Evolutionary conservation across 2,329 filamentous ascomycete species (phyloP), one percentile per base, ranked within the genome.

Genomic region (Ophiobolus disseminans): DNA sequence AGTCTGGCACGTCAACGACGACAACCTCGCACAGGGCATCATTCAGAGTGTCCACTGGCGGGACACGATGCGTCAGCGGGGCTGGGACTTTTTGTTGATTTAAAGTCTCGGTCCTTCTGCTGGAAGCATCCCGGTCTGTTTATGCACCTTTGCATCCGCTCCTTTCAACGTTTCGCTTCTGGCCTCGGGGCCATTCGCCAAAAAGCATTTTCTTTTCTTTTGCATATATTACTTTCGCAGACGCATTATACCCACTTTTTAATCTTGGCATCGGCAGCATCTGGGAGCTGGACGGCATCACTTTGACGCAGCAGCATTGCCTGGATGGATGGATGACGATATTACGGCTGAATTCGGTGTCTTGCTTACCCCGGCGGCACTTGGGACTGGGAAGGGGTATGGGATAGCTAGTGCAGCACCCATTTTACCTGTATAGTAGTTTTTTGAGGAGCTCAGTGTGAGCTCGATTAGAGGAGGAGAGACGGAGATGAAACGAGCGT

Each of bases 21-120:
- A 86, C 62, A 81, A 75, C 60, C 72, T 75, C 36, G 69, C 71
- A 61, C 70, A 76, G 76, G 74, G 76, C 61, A 73, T 73, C 58
- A 74, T 68, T 62, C 86, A 85, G 69, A 87, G 88, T 77, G 84
- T 96, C 75, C 91, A 92, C 86, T 97, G 93, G 93, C 83, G 93
- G 78, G 90, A 96, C 76, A 85, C 93, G 70, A 96, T 97, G 91
- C 85, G 85, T 76, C 85, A 87, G 77, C 94, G 93, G 78, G 86
- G 86, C 63, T 96, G 91, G 92, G 90, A 96, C 73, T 94, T 91
- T 78, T 81, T 97, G 74, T 84, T 97, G 74, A 92, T 97, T 76
- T 96, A 73, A 68, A 60, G 57, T 40, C 32, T 42, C 34, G 28
- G 48, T 45, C 53, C 53, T 53, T 65, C 64, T 70, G 66, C 68